phyloP scores from a whole-genome alignment of 169 alveolate species.

The Eimeria praecox region DNA sequence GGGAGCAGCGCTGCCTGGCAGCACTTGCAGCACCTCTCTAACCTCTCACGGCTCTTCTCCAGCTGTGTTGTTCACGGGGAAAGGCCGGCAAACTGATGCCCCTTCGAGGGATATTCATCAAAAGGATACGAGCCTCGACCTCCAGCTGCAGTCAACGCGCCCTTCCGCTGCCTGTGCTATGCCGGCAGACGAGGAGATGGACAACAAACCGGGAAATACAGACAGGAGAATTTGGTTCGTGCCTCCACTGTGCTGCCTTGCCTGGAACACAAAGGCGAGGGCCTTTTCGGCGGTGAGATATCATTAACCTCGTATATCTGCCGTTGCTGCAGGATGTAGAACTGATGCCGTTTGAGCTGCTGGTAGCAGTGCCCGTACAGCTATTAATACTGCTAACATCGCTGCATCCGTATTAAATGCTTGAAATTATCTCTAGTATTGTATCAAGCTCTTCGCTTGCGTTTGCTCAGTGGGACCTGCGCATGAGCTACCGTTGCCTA shows the following conservation, averaged over 20 bases:
- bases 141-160: background rate
- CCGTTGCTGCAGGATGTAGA: background rate
- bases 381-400: background rate
- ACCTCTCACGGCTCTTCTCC: slow-evolving; percentile 31
- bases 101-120: slow-evolving; percentile 1
- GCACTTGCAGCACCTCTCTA: slow-evolving; percentile 57
- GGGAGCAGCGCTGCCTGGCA: slow-evolving; percentile 37
- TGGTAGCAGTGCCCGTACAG: background rate
- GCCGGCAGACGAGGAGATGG: background rate
- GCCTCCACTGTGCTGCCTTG: slow-evolving; percentile 64
- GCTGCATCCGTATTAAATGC: background rate
- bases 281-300: slow-evolving; percentile 40
- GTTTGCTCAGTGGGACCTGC: slow-evolving; percentile 68
- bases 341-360: background rate
- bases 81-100: background rate
- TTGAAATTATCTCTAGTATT: background rate
- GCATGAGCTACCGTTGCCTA: slow-evolving; percentile 66
- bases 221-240: slow-evolving; percentile 56
- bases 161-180: background rate
- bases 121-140: background rate
- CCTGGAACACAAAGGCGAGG: slow-evolving; percentile 48
- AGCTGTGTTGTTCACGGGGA: background rate
- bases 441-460: background rate
- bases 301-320: background rate
- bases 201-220: background rate